These are phyloP conservation scores for Mimosa pudica DNA, from an alignment of 306 rosid species.

Conservation along the genomic window DNA sequence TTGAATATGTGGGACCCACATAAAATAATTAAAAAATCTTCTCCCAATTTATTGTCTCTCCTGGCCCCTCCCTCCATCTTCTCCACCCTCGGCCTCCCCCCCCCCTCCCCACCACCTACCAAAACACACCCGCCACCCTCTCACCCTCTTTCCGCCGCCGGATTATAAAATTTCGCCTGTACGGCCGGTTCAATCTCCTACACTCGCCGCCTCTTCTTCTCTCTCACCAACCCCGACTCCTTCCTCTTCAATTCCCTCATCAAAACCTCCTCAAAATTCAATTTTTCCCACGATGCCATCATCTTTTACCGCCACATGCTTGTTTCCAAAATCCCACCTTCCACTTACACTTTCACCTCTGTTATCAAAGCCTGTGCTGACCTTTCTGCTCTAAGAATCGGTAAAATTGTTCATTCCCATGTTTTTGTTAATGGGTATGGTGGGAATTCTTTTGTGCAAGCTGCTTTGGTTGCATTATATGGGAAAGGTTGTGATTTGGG, in stretches of 20 bases:
- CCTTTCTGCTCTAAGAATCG: conserved; percentile 54
- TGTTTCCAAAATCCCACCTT: conserved; percentile 43
- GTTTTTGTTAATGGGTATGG: conserved; percentile 61
- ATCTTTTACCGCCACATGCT: conserved; percentile 70
- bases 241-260: conserved; percentile 38
- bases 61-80: too few relatives aligned
- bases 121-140: too few relatives aligned
- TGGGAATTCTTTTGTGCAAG: conserved; percentile 65
- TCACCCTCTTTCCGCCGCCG: too few relatives aligned
- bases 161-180: too few relatives aligned
- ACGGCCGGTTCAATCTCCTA: conserved; percentile 74
- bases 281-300: conserved; percentile 62
- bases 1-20: too few relatives aligned
- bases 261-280: conserved; percentile 60
- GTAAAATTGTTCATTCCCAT: conserved; percentile 60
- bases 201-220: conserved; percentile 31
- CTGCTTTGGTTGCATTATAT: conserved; percentile 59
- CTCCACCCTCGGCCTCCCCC: too few relatives aligned
- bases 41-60: too few relatives aligned
- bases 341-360: conserved; percentile 79
- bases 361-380: conserved; percentile 88
- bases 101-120: too few relatives aligned
- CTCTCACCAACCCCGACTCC: conserved; percentile 30
- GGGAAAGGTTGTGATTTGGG: conserved; percentile 53
- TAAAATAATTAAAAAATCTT: too few relatives aligned